phyloP scores from a whole-genome alignment of 768 basidiomycete species.

The Macrolepiota albuminosa region DNA sequence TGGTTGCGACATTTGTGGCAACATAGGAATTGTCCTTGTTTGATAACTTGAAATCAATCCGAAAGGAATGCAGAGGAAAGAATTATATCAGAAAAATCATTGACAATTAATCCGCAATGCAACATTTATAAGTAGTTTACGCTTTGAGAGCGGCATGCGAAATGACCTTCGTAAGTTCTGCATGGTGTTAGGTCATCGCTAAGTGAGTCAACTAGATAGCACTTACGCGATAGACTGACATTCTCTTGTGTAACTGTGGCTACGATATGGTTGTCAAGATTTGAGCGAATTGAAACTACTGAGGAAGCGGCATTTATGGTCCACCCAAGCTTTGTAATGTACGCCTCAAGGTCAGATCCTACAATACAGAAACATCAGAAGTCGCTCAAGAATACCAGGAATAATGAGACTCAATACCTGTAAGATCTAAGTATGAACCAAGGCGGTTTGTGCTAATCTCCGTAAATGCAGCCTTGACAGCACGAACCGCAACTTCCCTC shows the following conservation, averaged over 20 bases:
- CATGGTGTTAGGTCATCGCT: constrained; percentile 7
- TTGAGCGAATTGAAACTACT: constrained; percentile 68
- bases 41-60: not conserved
- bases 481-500: constrained; percentile 69
- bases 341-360: constrained; percentile 58
- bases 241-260: constrained; percentile 81
- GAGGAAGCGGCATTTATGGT: constrained; percentile 44
- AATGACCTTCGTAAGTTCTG: constrained; percentile 75
- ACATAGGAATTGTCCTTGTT: constrained; percentile 10
- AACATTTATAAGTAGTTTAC: constrained; percentile 22
- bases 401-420: constrained; percentile 34
- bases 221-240: constrained; percentile 77
- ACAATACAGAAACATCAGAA: not conserved
- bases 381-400: not conserved
- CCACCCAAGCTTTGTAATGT: constrained; percentile 68
- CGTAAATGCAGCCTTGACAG: constrained; percentile 75
- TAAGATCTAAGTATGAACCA: constrained; percentile 65
- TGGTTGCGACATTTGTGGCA: constrained; percentile 54
- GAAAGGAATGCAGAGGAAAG: not conserved
- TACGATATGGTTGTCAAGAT: constrained; percentile 86
- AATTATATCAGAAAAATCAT: not conserved
- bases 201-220: not conserved
- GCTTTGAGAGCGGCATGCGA: constrained; percentile 58
- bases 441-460: constrained; percentile 65
- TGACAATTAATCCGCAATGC: not conserved